Conservation (phyloP, 192 early-diverging fungal genomes). For the Rhizophagus clarus region DNA sequence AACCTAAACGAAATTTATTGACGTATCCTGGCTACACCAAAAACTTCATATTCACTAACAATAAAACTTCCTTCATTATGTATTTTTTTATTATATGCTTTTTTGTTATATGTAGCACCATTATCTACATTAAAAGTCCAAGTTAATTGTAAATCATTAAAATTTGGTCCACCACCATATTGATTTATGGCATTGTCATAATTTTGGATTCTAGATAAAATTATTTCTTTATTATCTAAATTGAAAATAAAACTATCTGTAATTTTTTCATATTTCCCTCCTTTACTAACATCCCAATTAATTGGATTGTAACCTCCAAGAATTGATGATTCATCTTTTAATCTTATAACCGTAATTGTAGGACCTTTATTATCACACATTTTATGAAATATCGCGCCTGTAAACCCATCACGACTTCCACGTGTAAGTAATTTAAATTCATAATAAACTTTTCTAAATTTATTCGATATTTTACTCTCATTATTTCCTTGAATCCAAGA, state of each 20-base stretch:
- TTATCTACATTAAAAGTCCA: not conserved
- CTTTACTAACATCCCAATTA: not conserved
- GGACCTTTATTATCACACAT: conserved; percentile 32
- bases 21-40: not conserved
- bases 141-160: not conserved
- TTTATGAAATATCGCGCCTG: conserved; percentile 8
- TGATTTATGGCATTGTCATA: not conserved
- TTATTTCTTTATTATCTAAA: not conserved
- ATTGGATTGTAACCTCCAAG: not conserved
- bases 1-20: not conserved
- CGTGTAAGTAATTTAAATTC: not conserved
- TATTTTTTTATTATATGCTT: not conserved
- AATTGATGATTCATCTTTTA: conserved; percentile 8
- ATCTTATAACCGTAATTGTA: conserved; percentile 10
- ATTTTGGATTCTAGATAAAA: not conserved
- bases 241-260: not conserved
- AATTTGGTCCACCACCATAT: not conserved
- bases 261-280: too few species aligned
- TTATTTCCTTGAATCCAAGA: not conserved
- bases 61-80: not conserved
- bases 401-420: not conserved
- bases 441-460: not conserved
- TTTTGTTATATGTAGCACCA: not conserved
- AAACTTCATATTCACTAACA: not conserved
- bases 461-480: not conserved